A percentile compares a stretch with the other conserved stretches of the same genome.
Evolutionary conservation across 2,329 filamentous ascomycete genomes (phyloP).

Genomic region (Colletotrichum sp.): DNA sequence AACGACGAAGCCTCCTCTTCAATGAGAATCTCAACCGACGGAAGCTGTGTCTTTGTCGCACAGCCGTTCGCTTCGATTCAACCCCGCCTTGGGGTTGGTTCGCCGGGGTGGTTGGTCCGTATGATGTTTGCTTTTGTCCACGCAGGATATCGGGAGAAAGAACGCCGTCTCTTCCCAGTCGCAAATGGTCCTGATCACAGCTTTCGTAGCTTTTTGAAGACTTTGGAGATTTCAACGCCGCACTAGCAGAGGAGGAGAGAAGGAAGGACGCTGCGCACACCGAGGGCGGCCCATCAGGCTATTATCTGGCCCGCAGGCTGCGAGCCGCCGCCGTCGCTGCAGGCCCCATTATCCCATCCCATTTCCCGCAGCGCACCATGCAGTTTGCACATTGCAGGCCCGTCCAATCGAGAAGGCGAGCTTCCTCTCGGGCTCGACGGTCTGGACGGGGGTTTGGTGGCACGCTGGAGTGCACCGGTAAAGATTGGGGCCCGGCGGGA

Average conservation of each 20-base stretch:
- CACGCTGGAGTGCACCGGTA: neutral
- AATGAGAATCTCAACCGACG: neutral
- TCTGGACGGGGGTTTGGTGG: neutral
- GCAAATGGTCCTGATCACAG: neutral
- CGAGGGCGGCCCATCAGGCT: neutral
- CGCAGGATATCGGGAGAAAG: neutral
- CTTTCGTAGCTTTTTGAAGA: neutral
- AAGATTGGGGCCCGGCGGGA: neutral
- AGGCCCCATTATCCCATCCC: neutral
- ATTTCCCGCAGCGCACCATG: neutral
- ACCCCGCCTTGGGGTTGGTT: neutral
- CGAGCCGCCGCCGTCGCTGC: neutral
- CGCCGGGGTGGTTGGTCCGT: neutral
- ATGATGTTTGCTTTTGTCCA: neutral
- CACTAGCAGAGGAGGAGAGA: neutral
- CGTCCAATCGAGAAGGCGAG: slow-evolving; percentile 13
- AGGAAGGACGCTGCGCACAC: slow-evolving; percentile 13
- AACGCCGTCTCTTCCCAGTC: neutral
- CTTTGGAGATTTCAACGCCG: neutral
- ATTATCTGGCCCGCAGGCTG: slow-evolving; percentile 6
- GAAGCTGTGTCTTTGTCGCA: neutral
- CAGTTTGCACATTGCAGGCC: slow-evolving; percentile 11
- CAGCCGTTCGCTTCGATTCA: neutral
- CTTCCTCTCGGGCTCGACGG: neutral
- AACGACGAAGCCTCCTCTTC: neutral